Percentiles rank a stretch among this genome's conserved stretches.
phyloP scores from a whole-genome alignment of 176 grass and related monocot genomes.

The Aegilops umbellulata region DNA sequence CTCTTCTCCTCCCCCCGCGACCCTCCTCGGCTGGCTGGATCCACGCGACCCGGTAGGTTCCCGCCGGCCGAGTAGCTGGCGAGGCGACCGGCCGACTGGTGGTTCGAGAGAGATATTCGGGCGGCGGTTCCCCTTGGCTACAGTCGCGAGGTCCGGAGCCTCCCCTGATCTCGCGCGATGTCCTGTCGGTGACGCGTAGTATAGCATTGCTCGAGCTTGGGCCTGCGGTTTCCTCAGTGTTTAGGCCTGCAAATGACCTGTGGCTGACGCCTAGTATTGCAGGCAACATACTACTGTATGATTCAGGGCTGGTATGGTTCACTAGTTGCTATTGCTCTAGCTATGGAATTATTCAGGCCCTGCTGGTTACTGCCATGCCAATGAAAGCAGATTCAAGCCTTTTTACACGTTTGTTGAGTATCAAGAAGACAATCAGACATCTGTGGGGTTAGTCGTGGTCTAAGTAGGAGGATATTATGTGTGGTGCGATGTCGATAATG shows the following conservation, averaged over 20 bases:
- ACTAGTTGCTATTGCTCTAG: too few species aligned
- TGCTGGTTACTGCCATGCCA: not conserved
- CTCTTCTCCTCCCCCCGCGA: not conserved
- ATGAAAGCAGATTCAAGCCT: not conserved
- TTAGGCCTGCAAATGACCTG: not conserved
- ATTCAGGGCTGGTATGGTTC: too few species aligned
- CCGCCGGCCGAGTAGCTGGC: not conserved
- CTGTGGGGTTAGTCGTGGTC: not conserved
- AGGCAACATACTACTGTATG: too few species aligned
- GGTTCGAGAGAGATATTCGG: not conserved
- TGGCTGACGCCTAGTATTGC: too few species aligned
- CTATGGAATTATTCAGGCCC: not conserved
- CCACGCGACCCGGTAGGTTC: not conserved
- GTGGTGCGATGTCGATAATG: not conserved
- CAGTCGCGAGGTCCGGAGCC: not conserved
- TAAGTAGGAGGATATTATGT: not conserved
- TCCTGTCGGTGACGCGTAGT: not conserved
- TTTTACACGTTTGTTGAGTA: not conserved
- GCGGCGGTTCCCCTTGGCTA: not conserved
- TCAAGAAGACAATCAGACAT: not conserved
- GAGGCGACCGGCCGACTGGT: not conserved
- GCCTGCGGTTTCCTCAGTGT: not conserved
- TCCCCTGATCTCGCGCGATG: not conserved
- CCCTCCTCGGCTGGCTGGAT: not conserved
- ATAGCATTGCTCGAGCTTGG: too few species aligned